Conservation (phyloP, 2,329 filamentous ascomycete species). For the Fusarium verrucosum region DNA sequence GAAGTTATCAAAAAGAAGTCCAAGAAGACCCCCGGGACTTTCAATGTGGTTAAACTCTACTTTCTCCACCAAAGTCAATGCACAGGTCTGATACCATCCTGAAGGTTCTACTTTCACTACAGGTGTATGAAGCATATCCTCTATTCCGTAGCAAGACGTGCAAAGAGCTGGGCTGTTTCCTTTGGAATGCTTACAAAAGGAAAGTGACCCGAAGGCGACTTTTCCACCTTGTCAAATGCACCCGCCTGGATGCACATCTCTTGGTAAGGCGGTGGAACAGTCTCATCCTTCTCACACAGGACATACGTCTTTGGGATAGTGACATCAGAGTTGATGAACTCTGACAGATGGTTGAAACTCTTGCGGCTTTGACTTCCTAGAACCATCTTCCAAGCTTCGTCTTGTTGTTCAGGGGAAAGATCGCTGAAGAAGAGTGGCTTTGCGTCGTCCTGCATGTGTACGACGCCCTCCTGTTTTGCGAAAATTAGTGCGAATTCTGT, state of each 20-base stretch:
- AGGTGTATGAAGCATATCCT: too few species aligned
- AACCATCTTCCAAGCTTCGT: not conserved
- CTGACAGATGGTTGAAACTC: not conserved
- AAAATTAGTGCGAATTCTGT: rapidly evolving
- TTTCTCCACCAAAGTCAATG: too few species aligned
- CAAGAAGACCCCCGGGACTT: too few species aligned
- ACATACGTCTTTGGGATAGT: not conserved
- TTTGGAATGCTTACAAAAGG: not conserved
- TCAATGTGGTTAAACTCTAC: too few species aligned
- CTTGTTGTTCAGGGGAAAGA: rapidly evolving
- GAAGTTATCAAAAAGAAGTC: too few species aligned
- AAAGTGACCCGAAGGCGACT: not conserved
- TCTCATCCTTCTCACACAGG: not conserved
- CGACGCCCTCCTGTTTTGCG: not conserved
- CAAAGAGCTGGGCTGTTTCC: not conserved
- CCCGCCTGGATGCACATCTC: not conserved
- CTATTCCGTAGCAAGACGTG: not conserved
- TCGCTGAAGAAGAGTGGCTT: not conserved
- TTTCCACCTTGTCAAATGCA: not conserved
- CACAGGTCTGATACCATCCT: too few species aligned
- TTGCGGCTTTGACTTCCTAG: not conserved
- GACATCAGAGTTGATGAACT: slow-evolving; percentile 1
- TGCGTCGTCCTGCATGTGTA: not conserved
- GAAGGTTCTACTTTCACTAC: too few species aligned
- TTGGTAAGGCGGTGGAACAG: rapidly evolving